These are phyloP conservation scores for Massarina eburnea DNA, from an alignment of 2,329 filamentous ascomycete species.

Conservation along the genomic window DNA sequence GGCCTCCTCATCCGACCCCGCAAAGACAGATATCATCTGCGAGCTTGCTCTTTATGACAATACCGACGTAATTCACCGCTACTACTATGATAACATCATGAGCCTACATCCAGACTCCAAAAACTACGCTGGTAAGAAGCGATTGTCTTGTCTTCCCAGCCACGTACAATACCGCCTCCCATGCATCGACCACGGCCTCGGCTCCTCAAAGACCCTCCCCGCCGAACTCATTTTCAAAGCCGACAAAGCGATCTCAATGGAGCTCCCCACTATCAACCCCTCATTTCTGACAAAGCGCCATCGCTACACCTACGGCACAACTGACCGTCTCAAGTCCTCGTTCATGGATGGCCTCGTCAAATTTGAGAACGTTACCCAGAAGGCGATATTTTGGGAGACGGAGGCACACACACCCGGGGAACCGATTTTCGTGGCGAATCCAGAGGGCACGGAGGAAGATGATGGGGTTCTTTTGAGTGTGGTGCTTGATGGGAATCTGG, in stretches of 20 bases:
- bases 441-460: conserved; percentile 57
- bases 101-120: conserved; percentile 14
- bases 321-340: conserved; percentile 60
- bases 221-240: conserved; percentile 52
- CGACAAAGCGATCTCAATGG: conserved; percentile 55
- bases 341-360: conserved; percentile 67
- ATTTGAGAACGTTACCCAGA: conserved; percentile 60
- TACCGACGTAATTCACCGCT: conserved; percentile 63
- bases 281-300: conserved; percentile 54
- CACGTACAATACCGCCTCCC: conserved; percentile 34
- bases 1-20: conserved; percentile 31
- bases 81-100: conserved; percentile 61
- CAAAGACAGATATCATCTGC: conserved; percentile 60
- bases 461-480: conserved; percentile 64
- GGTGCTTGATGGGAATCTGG: conserved; percentile 62
- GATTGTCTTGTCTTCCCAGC: conserved; percentile 27
- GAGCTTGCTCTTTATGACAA: conserved; percentile 68
- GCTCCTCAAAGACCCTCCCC: conserved; percentile 8
- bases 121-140: conserved; percentile 25
- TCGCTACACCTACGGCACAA: conserved; percentile 63
- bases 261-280: conserved; percentile 69
- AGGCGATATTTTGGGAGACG: conserved; percentile 59
- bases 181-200: conserved; percentile 37
- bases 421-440: conserved; percentile 65
- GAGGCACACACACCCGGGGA: conserved; percentile 68